Evolutionary conservation across 176 grass and related monocot genomes (phyloP), one percentile per base, ranked within the genome.

Genomic region (Oropetium thomaeum): DNA sequence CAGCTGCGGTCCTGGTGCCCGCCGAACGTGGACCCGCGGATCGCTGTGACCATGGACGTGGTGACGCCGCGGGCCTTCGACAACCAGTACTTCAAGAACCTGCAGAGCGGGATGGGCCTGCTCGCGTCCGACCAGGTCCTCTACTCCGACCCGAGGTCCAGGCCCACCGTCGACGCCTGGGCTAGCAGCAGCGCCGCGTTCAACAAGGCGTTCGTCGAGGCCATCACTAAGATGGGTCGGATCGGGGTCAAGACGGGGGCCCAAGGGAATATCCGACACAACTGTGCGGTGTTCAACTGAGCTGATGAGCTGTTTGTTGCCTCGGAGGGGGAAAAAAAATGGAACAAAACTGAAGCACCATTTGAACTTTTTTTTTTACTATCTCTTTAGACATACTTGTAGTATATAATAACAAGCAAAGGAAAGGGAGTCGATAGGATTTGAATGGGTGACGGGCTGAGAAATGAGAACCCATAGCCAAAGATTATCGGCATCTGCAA

Each of bases 41-140:
- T 83, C n/a, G 87, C 87, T 3, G 89, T 97, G n/a, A 16, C 62
- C 48, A 51, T 90, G 70, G 93, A 92, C 58, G 58, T 85, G 0
- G 53, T 66, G 0, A 88, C 84, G 10, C 93, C 90, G 3, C 22
- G 76, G 14, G 43, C 69, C 30, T 97, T 97, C 62, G 90, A 92
- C 84, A 88, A 90, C 82, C 82, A 93, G 66, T 97, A 84, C 90
- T 97, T 67, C 85, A 84, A 75, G 68, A 97, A 97, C 80, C 70
- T 93, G 43, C 84, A 86, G 75, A 53, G n/a, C 3, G 90, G 87
- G 0, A 90, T 69, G 90, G 93, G 93, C 7, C 79, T 93, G 5
- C 67, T 97, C 19, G 32, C 65, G 29, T 93, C 93, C 0, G 93
- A 97, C 69, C 87, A 97, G 68, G 73, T 90, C 10, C 78, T 97